phyloP scores from a whole-genome alignment of 2,329 filamentous ascomycete species.

The Cladophialophora bantiana region DNA sequence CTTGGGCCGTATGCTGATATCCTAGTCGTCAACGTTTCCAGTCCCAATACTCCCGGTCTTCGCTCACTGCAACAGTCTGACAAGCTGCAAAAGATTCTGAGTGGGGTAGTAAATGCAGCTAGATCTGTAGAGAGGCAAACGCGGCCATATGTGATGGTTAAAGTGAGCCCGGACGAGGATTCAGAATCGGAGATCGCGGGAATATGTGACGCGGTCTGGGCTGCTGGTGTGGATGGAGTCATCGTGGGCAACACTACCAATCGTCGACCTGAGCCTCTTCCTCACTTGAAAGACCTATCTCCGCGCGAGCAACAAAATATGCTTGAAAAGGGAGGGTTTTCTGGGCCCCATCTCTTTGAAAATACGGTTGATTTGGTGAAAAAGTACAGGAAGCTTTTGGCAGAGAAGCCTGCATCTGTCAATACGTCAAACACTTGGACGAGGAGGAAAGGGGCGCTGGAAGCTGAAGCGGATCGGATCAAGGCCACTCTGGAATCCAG shows the following conservation, averaged over 20 bases:
- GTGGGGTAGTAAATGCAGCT: slow-evolving; percentile 82
- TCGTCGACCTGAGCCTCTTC: slow-evolving; percentile 73
- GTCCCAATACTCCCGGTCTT: slow-evolving; percentile 92
- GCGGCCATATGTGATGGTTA: slow-evolving; percentile 90
- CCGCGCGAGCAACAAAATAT: slow-evolving; percentile 71
- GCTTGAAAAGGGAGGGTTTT: slow-evolving; percentile 84
- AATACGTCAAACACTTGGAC: slow-evolving; percentile 9
- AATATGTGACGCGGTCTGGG: slow-evolving; percentile 83
- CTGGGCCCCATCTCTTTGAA: slow-evolving; percentile 86
- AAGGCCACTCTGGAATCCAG: slow-evolving; percentile 22
- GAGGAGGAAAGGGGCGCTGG: slow-evolving; percentile 25
- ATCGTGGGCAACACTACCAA: slow-evolving; percentile 99
- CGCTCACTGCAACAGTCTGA: slow-evolving; percentile 84
- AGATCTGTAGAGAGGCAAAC: slow-evolving; percentile 70
- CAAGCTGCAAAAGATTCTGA: slow-evolving; percentile 80
- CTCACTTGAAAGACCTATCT: slow-evolving; percentile 70
- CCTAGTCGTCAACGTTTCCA: slow-evolving; percentile 97
- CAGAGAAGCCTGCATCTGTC: slow-evolving; percentile 47
- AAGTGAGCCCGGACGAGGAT: slow-evolving; percentile 96
- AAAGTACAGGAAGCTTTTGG: slow-evolving; percentile 75
- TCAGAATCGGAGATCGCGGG: slow-evolving; percentile 82
- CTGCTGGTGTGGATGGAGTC: slow-evolving; percentile 87
- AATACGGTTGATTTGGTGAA: slow-evolving; percentile 79
- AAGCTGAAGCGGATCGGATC: slow-evolving; percentile 30
- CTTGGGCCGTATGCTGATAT: slow-evolving; percentile 91